Evolutionary conservation across 164 flowering plant species (phyloP), one percentile per base, ranked within the genome.

Genomic region (Magnolia changhungtana): DNA sequence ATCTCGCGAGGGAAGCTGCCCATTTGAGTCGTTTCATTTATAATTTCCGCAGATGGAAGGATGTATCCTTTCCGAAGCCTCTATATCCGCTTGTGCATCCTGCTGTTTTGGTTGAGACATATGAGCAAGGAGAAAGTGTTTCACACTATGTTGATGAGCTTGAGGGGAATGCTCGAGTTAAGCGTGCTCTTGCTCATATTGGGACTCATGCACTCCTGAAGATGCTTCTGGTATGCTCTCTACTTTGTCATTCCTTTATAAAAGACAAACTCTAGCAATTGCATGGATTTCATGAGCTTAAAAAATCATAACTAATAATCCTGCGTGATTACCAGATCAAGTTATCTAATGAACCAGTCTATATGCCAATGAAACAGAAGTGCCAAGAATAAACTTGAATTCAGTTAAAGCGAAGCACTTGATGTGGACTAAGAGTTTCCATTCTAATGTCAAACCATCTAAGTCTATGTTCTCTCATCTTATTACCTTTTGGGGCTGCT

Each of bases 201-300:
- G 98, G 98, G 76, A 91, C 94, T 76, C 91, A 93, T 86, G 98
- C 96, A 7, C 96, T 93, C 64, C 84, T 93, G 73, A 91, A 93
- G 85, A 93, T 93, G 98, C 92, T 93, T 79, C 84, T 93, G 93
- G 98, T 93, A 89, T 52, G 52, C 24, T 69, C 18, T 19, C 18
- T 55, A n/a, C n/a, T 58, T 31, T 19, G 3, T 75, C 50, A 49
- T 63, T n/a, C 45, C 29, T 11, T 45, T 65, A 10, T 73, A 63
- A 58, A n/a, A 24, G n/a, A 3, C 69, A 14, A 27, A 61, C 7
- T 11, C 51, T 24, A 58, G 20, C 50, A 24, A 37, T 61, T 50
- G 27, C 20, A 27, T 20, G 18, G 8, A 31, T 63, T 8, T 45
- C 29, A n/a, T 14, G 10, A 52, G 13, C 59, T 52, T 52, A 52